A percentile compares a stretch with the other conserved stretches of the same genome.
phyloP scores from a whole-genome alignment of 2,329 filamentous ascomycete genomes.

The Claviceps sp. region DNA sequence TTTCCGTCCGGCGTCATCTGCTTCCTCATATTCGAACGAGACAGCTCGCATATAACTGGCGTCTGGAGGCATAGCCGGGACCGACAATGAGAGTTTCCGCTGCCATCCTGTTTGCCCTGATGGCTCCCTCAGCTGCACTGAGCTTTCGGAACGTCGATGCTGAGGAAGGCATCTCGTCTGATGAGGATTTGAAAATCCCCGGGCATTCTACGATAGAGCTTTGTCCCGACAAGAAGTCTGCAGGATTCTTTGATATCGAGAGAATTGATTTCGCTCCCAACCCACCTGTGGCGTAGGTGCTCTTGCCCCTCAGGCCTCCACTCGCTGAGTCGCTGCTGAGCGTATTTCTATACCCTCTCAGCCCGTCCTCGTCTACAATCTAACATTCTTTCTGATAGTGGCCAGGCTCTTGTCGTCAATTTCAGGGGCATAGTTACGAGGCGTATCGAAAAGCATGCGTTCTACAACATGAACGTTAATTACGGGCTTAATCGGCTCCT shows the following conservation, averaged over 20 bases:
- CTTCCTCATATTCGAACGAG: background rate
- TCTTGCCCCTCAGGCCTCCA: background rate
- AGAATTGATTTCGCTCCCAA: slow-evolving; percentile 74
- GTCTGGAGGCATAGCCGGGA: background rate
- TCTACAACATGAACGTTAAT: slow-evolving; percentile 74
- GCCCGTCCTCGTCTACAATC: slow-evolving; percentile 3
- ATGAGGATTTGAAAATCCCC: slow-evolving; percentile 51
- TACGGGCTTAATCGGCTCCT: slow-evolving; percentile 87
- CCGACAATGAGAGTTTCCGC: slow-evolving; percentile 24
- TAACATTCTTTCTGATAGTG: slow-evolving; percentile 38
- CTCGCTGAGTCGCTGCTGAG: background rate
- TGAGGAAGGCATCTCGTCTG: slow-evolving; percentile 25
- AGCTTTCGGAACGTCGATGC: slow-evolving; percentile 26
- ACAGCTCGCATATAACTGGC: background rate
- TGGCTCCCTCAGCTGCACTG: slow-evolving; percentile 29
- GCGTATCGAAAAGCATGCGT: slow-evolving; percentile 65
- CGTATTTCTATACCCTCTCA: background rate
- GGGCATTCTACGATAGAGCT: slow-evolving; percentile 77
- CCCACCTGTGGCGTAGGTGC: slow-evolving; percentile 62
- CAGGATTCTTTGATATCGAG: slow-evolving; percentile 63
- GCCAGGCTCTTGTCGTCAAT: slow-evolving; percentile 61
- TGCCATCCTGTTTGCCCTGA: slow-evolving; percentile 31
- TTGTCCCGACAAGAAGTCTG: slow-evolving; percentile 51
- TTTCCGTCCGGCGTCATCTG: background rate
- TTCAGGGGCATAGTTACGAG: slow-evolving; percentile 58